A percentile compares a stretch with the other conserved stretches of the same genome.
Conservation (phyloP, 164 flowering plant genomes). For the Berberis vulgaris region DNA sequence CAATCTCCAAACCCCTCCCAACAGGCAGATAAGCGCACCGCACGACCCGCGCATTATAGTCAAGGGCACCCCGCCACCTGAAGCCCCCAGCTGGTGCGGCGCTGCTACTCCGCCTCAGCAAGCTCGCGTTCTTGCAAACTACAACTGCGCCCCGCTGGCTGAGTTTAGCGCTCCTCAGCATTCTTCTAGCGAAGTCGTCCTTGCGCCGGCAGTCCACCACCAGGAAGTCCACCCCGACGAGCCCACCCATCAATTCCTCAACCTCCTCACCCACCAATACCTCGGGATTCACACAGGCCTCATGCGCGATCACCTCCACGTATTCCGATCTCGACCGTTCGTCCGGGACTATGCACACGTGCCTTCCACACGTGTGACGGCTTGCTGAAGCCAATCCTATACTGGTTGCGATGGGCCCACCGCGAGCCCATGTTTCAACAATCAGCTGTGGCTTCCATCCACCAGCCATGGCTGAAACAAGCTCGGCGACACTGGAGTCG, state of each 20-base stretch:
- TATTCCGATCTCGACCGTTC: conserved; percentile 48
- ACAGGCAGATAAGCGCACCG: conserved; percentile 74
- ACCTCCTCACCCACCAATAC: conserved; percentile 53
- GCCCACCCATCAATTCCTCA: conserved; percentile 41
- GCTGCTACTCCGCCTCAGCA: too few species aligned
- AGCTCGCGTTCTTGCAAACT: conserved; percentile 53
- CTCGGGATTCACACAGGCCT: conserved; percentile 31
- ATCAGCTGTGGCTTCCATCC: conserved; percentile 43
- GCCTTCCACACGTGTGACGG: conserved; percentile 55
- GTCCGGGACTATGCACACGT: conserved; percentile 70
- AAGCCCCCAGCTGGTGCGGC: conserved; percentile 22
- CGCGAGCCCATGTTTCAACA: conserved; percentile 56
- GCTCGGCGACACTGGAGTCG: conserved; percentile 41
- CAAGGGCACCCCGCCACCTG: conserved; percentile 40
- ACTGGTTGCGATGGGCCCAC: conserved; percentile 46
- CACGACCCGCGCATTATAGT: conserved; percentile 33
- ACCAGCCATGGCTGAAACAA: conserved; percentile 53
- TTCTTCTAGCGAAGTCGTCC: conserved; percentile 28
- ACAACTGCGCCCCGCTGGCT: conserved; percentile 63
- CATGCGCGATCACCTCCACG: conserved; percentile 19
- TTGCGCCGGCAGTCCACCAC: conserved; percentile 50
- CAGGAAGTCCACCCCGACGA: conserved; percentile 64
- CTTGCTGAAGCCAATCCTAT: conserved; percentile 60
- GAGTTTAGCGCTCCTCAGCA: conserved; percentile 39
- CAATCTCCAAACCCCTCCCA: conserved; percentile 74